phyloP scores from a whole-genome alignment of 768 basidiomycete species.

The Trametes meyenii region DNA sequence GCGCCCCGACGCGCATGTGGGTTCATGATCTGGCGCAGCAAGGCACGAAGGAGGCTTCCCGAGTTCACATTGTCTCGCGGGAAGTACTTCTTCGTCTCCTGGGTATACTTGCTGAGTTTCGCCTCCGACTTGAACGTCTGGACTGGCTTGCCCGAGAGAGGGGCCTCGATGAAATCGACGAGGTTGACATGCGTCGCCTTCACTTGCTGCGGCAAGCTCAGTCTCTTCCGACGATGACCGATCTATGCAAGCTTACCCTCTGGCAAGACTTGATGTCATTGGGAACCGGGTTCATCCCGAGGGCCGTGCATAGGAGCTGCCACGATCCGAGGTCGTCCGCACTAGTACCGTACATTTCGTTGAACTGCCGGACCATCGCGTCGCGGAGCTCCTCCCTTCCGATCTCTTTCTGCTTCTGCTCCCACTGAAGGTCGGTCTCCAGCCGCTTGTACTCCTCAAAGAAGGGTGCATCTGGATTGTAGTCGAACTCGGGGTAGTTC shows the following conservation, averaged over 20 bases:
- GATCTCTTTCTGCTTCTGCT: neutral
- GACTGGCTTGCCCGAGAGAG: constrained; percentile 21
- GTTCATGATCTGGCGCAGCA: constrained; percentile 30
- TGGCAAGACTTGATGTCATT: constrained; percentile 10
- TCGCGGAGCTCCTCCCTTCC: neutral
- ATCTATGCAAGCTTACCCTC: constrained; percentile 9
- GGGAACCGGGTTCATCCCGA: constrained; percentile 5
- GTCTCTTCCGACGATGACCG: neutral
- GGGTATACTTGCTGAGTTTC: constrained; percentile 31
- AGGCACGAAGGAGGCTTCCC: constrained; percentile 35
- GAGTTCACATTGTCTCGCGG: constrained; percentile 32
- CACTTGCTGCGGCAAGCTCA: constrained; percentile 23
- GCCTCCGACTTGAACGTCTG: constrained; percentile 26
- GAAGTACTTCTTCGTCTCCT: constrained; percentile 26
- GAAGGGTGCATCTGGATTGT: constrained; percentile 2
- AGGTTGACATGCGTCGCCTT: constrained; percentile 36
- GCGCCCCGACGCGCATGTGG: neutral
- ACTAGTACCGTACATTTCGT: constrained; percentile 25
- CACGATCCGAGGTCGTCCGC: constrained; percentile 15
- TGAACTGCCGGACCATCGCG: constrained; percentile 26
- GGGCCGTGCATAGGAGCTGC: constrained; percentile 11
- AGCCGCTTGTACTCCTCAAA: constrained; percentile 18
- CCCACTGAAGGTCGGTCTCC: neutral
- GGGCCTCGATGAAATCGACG: constrained; percentile 34
- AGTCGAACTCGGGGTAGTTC: constrained; percentile 13